These are phyloP conservation scores for Alternaria burnsii DNA, from an alignment of 2,329 filamentous ascomycete species.

Conservation along the genomic window DNA sequence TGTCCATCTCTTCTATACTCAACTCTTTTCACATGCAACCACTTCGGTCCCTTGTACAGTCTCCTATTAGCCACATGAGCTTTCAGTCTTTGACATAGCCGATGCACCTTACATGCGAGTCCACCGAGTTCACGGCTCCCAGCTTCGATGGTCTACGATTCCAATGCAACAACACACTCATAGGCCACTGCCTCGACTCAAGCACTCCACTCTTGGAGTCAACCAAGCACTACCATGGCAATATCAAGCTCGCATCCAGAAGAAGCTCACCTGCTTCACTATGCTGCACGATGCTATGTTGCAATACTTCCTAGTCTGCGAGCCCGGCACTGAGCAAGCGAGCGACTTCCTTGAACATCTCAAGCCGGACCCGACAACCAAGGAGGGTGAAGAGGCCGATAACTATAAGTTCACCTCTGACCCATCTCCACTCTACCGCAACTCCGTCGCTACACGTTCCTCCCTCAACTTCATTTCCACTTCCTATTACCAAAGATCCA, in stretches of 20 bases:
- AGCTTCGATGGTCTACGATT: background rate
- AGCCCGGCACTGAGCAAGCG: conserved; percentile 79
- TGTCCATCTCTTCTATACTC: background rate
- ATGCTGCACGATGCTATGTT: conserved; percentile 99
- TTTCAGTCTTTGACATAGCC: background rate
- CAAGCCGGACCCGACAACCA: conserved; percentile 84
- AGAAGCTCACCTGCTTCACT: conserved; percentile 95
- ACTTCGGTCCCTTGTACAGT: background rate
- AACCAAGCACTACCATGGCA: background rate
- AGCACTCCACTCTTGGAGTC: background rate
- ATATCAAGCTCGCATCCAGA: conserved; percentile 69
- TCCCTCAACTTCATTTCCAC: background rate
- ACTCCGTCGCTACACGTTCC: background rate
- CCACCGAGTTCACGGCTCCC: background rate
- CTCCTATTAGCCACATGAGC: background rate
- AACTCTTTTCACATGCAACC: background rate
- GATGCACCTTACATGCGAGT: background rate
- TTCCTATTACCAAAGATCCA: background rate
- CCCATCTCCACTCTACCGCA: background rate
- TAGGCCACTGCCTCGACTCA: background rate
- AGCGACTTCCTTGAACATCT: conserved; percentile 88
- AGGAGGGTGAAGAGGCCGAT: conserved; percentile 60
- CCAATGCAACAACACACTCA: background rate
- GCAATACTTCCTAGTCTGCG: conserved; percentile 88
- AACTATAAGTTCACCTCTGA: conserved; percentile 19